Base-by-base conservation (phyloP, 345 rosid genomes). In the Mangifera indica region DNA sequence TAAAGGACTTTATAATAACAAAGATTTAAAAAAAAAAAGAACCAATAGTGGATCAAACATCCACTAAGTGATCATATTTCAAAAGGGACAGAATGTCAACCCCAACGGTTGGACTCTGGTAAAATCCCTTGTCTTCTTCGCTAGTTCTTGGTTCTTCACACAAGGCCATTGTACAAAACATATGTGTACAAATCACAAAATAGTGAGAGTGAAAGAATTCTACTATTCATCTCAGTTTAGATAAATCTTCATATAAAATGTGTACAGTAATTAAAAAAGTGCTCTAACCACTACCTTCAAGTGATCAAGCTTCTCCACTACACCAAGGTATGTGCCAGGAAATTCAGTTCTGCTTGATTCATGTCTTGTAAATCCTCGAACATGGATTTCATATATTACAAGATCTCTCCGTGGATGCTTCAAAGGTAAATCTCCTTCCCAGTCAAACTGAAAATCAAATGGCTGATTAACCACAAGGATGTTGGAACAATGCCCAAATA, bases 391-490 rank as follows among this genome's bases (percentile, higher is more conserved):
- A 77, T 92, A 94, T 65, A 92, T 77, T n/a, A 94, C 81, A 66
- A 92, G 88, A 77, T 94, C 93, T 80, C 80, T 90, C 60, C 84
- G 91, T 32, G 84, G 87, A 71, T 85, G 74, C 86, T 81, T 87
- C 84, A 87, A 79, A 37, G 86, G 97, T 74, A 92, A 82, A 87
- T 94, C 98, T 65, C 98, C 98, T 74, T 94, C 97, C 98, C 98
- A 94, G 71, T 94, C 97, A 86, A 94, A 90, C 98, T 94, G 87
- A 70, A 80, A 15, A 60, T 34, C 44, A 73, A 72, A 74, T n/a
- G 54, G 53, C 18, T 24, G 32, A 15, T 14, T 48, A 52, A 67
- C 29, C 52, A 67, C 25, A 52, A 26, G 46, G 18, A 42, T 22
- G 25, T 37, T 69, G 63, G 40, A 42, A 69, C 40, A 56, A 42